Conservation (phyloP, 257 asterid species). For the Osmanthus fragrans region DNA sequence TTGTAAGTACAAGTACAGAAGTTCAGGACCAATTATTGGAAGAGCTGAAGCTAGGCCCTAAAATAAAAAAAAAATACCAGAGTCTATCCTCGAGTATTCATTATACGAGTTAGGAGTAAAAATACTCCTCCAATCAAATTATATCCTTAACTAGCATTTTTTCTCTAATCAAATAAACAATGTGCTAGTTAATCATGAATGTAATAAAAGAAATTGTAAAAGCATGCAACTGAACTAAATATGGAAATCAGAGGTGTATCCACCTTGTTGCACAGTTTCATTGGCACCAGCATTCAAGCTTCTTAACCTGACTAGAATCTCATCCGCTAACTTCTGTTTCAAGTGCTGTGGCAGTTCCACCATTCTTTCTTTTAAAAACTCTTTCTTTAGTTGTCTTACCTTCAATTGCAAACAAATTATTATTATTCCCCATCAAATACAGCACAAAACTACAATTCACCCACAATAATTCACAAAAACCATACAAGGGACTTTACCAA, state of each 20-base stretch:
- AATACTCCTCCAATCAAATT: too few species aligned
- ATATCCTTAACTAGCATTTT: neutral
- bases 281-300: slow-evolving; percentile 54
- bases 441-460: slow-evolving; percentile 5
- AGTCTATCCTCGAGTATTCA: neutral
- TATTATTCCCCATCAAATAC: neutral
- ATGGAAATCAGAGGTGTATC: slow-evolving; percentile 25
- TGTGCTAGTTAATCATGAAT: neutral
- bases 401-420: slow-evolving; percentile 32
- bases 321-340: slow-evolving; percentile 63
- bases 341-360: slow-evolving; percentile 56
- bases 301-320: slow-evolving; percentile 53
- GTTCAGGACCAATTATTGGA: neutral
- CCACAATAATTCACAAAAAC: slow-evolving; percentile 1
- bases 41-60: neutral
- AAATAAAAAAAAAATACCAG: neutral
- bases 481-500: slow-evolving; percentile 49
- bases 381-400: slow-evolving; percentile 56
- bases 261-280: slow-evolving; percentile 61
- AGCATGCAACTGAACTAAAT: neutral
- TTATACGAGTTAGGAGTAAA: neutral
- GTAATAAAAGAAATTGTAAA: neutral
- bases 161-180: neutral
- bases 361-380: slow-evolving; percentile 39
- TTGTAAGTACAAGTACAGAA: neutral